phyloP scores from a whole-genome alignment of 768 basidiomycete genomes.

The Boletus huronensis region DNA sequence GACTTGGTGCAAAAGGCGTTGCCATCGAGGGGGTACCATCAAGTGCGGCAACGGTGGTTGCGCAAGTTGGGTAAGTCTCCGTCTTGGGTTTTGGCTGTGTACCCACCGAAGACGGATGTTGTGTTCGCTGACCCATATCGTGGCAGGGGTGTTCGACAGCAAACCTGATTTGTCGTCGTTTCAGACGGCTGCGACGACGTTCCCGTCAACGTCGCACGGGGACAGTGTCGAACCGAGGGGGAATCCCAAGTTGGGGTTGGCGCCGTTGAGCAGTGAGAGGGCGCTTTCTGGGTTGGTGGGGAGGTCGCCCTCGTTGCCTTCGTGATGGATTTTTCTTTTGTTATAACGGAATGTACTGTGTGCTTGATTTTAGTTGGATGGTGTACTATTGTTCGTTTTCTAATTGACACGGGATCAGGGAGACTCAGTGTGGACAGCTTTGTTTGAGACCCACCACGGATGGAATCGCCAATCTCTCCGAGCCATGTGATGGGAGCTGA shows the following conservation, averaged over 20 bases:
- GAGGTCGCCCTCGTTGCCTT: constrained; percentile 16
- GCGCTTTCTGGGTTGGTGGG: constrained; percentile 27
- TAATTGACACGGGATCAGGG: not conserved
- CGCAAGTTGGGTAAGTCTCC: constrained; percentile 34
- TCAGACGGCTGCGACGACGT: constrained; percentile 25
- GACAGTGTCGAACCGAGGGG: constrained; percentile 26
- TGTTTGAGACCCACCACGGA: too few relatives aligned
- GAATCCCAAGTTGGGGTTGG: constrained; percentile 37
- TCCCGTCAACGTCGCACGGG: constrained; percentile 12
- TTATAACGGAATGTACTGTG: not conserved
- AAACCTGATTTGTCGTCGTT: constrained; percentile 35
- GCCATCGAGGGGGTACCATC: constrained; percentile 40
- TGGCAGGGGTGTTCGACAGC: constrained; percentile 34
- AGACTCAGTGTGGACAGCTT: too few relatives aligned
- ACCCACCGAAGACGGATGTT: not conserved
- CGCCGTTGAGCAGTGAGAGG: constrained; percentile 37
- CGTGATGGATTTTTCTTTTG: constrained; percentile 5
- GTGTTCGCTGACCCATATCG: not conserved
- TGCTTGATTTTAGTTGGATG: constrained; percentile 15
- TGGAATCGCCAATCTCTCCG: not conserved
- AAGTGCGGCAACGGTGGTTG: constrained; percentile 43
- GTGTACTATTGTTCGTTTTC: constrained; percentile 2
- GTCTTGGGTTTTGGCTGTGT: not conserved
- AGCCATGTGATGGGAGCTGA: not conserved
- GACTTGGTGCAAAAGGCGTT: constrained; percentile 41